Conservation (phyloP, 2,329 filamentous ascomycete genomes). For the Fonsecaea nubica region DNA sequence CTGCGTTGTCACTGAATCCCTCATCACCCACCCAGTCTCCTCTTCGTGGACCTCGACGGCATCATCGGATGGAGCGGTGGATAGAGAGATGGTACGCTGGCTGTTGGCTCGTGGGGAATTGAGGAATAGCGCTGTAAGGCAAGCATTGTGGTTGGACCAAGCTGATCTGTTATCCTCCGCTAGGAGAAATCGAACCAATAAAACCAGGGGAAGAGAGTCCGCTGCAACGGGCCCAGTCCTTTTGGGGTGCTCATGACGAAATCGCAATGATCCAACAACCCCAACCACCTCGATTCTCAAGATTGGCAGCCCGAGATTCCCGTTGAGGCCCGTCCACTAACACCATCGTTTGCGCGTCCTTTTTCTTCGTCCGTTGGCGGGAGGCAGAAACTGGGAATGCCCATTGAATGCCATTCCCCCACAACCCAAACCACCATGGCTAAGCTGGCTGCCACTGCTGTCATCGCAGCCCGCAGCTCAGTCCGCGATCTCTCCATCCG, state of each 20-base stretch:
- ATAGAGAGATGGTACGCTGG: not conserved
- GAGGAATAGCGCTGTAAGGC: not conserved
- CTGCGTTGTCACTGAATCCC: not conserved
- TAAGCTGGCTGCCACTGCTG: conserved; percentile 7
- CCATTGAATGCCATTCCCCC: conserved; percentile 7
- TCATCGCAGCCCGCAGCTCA: conserved; percentile 3
- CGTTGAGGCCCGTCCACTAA: not conserved
- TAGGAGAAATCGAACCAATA: not conserved
- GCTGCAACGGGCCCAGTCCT: not conserved
- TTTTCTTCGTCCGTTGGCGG: not conserved
- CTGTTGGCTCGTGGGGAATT: not conserved
- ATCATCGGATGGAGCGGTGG: conserved; percentile 1
- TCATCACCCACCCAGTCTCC: not conserved
- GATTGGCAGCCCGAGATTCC: not conserved
- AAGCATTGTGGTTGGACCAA: not conserved
- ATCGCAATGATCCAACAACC: not conserved
- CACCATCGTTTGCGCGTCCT: not conserved
- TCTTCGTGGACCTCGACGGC: conserved; percentile 7
- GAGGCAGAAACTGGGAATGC: conserved; percentile 1
- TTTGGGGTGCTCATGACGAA: not conserved
- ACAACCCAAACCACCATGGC: conserved; percentile 2
- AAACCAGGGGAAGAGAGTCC: not conserved
- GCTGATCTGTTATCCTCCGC: conserved; percentile 6
- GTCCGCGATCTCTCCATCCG: conserved; percentile 17
- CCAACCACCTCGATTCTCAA: conserved; percentile 5